Conservation (phyloP, 2,329 filamentous ascomycete species). For the Pseudofabraea citricarpa region DNA sequence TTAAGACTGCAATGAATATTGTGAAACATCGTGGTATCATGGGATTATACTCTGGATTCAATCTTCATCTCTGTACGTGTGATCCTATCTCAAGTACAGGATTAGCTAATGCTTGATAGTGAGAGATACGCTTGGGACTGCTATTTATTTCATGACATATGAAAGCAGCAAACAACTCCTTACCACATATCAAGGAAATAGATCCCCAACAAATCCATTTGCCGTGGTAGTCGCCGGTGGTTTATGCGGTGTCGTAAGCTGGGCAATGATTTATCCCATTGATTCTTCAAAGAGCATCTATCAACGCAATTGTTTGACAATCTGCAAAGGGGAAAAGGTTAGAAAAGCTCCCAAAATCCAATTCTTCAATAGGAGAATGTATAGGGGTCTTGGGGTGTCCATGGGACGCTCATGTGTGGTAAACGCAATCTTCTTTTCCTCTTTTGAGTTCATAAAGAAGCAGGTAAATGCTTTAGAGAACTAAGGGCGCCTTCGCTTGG, state of each 20-base stretch:
- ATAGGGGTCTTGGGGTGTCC: constrained; percentile 76
- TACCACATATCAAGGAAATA: constrained; percentile 67
- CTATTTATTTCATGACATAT: constrained; percentile 86
- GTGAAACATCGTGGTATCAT: constrained; percentile 66
- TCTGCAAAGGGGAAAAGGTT: constrained; percentile 58
- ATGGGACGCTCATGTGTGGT: constrained; percentile 78
- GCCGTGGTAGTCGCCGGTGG: constrained; percentile 76
- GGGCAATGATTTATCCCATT: constrained; percentile 60
- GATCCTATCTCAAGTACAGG: too few relatives aligned
- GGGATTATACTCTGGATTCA: constrained; percentile 77
- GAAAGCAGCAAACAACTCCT: constrained; percentile 81
- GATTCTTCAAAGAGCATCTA: constrained; percentile 84
- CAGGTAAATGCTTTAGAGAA: constrained; percentile 33
- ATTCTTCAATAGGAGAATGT: constrained; percentile 75
- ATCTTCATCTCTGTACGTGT: constrained; percentile 68
- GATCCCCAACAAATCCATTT: constrained; percentile 71
- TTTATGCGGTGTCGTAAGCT: constrained; percentile 77
- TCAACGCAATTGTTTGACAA: constrained; percentile 73
- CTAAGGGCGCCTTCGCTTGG: constrained; percentile 3
- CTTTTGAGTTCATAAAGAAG: constrained; percentile 79
- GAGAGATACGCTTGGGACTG: constrained; percentile 76
- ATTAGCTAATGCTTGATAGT: constrained; percentile 41
- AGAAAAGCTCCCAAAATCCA: constrained; percentile 66
- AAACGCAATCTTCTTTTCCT: constrained; percentile 87
- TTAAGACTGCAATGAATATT: constrained; percentile 72